Evolutionary conservation across 176 grass and related monocot species (phyloP), one percentile per base, ranked within the genome.

Genomic region (Dendrocalamus sinicus): DNA sequence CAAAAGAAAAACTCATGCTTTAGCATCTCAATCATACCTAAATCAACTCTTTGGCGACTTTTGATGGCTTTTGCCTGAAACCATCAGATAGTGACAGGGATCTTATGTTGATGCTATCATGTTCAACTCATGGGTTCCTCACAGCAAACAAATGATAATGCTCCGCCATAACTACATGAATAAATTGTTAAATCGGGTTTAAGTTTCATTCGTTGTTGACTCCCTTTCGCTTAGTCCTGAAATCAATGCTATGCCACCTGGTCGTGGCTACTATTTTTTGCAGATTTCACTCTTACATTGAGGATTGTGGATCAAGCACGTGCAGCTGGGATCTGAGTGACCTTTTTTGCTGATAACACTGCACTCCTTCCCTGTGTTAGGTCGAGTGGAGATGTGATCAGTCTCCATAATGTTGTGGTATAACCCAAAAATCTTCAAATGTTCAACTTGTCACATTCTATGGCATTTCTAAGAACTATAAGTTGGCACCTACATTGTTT

Each of bases 341-440:
- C 87, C 40, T 94, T 90, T 70, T 94, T 85, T 40, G 90, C 90
- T 59, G 87, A 91, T n/a, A 77, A 72, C 44, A 61, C 77, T 75
- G 61, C 81, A 37, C 86, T 85, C 43, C 73, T 94, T 68, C 95
- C 95, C 0, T 75, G 71, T 79, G 90, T 91, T 51, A 93, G 81
- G 70, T 91, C 90, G 41, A 84, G 72, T 4, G 88, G 90, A 39
- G 92, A 97, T 86, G 86, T 97, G 63, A 97, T 97, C 75, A 89
- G 92, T 85, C 90, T 94, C 75, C 95, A 97, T 53, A 70, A 81
- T 81, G 86, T 94, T 41, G 51, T 55, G 86, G 95, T 97, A 97
- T 76, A 75, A 23, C 54, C 30, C 53, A 90, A 59, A 47, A 76
- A 39, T 80, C 57, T 58, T 76, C 4, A 70, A 54, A 79, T 88